phyloP scores from a whole-genome alignment of 164 flowering plant genomes.

The Aristolochia californica region DNA sequence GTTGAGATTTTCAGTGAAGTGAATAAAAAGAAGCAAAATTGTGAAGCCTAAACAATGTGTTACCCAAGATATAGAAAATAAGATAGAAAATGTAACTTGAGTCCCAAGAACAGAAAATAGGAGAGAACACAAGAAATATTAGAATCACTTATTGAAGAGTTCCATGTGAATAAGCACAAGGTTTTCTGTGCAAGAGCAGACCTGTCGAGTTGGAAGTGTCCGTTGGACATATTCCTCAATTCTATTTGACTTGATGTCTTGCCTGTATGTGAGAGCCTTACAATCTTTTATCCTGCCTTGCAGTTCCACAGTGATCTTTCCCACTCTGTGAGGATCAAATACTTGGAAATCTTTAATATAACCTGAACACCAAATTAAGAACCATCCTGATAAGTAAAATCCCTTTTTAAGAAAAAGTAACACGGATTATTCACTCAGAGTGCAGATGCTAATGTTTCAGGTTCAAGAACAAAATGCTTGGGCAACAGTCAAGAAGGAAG shows the following conservation, averaged over 20 bases:
- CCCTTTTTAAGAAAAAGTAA: too few species aligned
- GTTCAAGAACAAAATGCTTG: too few species aligned
- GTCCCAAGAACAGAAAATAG: not conserved
- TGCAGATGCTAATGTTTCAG: too few species aligned
- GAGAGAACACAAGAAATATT: not conserved
- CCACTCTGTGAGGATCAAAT: slow-evolving; percentile 64
- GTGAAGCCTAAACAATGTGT: not conserved
- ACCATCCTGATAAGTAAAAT: not conserved
- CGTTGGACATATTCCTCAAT: slow-evolving; percentile 42
- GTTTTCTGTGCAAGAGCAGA: slow-evolving; percentile 10
- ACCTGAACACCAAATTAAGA: slow-evolving; percentile 27
- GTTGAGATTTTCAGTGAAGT: too few species aligned
- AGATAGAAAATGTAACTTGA: not conserved
- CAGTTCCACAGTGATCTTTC: slow-evolving; percentile 67
- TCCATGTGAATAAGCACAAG: too few species aligned
- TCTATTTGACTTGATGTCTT: slow-evolving; percentile 59
- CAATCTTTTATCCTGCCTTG: slow-evolving; percentile 74
- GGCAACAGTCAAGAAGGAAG: too few species aligned
- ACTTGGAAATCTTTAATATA: slow-evolving; percentile 67
- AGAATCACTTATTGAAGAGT: too few species aligned
- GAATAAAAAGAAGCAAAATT: not conserved
- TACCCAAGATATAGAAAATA: not conserved
- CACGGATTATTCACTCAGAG: too few species aligned
- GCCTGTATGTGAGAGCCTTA: slow-evolving; percentile 59
- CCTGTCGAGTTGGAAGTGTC: slow-evolving; percentile 77